Evolutionary conservation across 441 rosid genomes (phyloP).

Genomic region (Francoa sonchifolia): DNA sequence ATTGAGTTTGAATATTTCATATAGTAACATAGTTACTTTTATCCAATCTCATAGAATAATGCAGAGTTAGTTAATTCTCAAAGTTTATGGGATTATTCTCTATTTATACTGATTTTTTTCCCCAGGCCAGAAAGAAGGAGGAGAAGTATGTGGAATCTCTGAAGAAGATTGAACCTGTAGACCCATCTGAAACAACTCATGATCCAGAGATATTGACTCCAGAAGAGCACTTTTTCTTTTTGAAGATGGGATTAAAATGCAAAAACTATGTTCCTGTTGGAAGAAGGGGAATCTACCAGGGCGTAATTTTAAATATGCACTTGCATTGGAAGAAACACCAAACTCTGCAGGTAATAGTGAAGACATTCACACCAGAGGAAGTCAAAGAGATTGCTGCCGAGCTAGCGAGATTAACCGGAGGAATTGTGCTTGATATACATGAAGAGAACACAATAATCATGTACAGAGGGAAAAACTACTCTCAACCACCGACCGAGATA

Average conservation of each 20-base stretch:
- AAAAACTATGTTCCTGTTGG: constrained; percentile 91
- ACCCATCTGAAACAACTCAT: constrained; percentile 53
- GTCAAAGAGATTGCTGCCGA: constrained; percentile 81
- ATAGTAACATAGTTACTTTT: no score
- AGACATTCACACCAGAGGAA: constrained; percentile 75
- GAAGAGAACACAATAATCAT: constrained; percentile 77
- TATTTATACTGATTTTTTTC: constrained; percentile 4
- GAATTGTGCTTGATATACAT: constrained; percentile 75
- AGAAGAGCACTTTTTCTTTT: constrained; percentile 75
- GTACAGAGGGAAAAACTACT: constrained; percentile 92
- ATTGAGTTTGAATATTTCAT: no score
- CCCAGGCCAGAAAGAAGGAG: constrained; percentile 74
- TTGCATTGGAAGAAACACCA: constrained; percentile 99
- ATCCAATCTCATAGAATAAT: no score
- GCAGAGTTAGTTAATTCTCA: no score
- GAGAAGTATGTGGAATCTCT: constrained; percentile 55
- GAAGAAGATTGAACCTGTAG: constrained; percentile 69
- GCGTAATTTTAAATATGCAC: constrained; percentile 95
- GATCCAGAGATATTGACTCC: constrained; percentile 96
- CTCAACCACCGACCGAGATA: constrained; percentile 90
- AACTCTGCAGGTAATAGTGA: constrained; percentile 69
- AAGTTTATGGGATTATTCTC: not conserved
- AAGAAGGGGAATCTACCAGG: constrained; percentile 84
- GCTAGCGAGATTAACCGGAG: constrained; percentile 72
- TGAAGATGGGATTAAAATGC: constrained; percentile 86